These are phyloP conservation scores for Takashimella koratensis DNA, from an alignment of 1,284 basidiomycete genomes.

Conservation along the genomic window DNA sequence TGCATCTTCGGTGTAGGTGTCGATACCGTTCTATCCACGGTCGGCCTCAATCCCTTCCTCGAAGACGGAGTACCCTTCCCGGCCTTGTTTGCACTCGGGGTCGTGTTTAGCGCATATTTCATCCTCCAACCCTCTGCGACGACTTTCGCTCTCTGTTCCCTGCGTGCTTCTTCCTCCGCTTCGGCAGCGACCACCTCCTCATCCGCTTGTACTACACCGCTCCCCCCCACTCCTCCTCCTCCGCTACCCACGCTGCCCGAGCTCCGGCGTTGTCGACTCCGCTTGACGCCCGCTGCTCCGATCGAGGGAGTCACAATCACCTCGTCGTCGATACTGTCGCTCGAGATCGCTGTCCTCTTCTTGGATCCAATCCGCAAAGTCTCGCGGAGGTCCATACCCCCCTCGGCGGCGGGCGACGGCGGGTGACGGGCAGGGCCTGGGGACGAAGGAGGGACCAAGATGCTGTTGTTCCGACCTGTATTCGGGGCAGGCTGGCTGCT, in stretches of 20 bases:
- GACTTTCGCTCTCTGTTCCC: conserved; percentile 25
- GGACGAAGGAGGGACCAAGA: conserved; percentile 23
- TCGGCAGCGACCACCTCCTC: conserved; percentile 14
- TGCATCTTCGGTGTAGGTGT: background rate
- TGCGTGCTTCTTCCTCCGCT: conserved; percentile 20
- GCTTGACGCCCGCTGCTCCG: background rate
- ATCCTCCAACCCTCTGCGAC: conserved; percentile 41
- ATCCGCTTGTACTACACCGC: conserved; percentile 10
- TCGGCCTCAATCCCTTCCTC: background rate
- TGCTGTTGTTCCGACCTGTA: no score
- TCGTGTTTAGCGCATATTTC: conserved; percentile 37
- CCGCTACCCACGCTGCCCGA: background rate
- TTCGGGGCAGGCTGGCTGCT: background rate
- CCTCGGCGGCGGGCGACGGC: background rate
- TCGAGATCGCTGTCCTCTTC: conserved; percentile 8
- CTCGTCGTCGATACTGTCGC: conserved; percentile 33
- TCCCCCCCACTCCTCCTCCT: conserved; percentile 1
- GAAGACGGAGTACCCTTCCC: no score
- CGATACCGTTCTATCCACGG: background rate
- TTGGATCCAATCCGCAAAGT: background rate
- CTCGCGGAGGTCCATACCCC: background rate
- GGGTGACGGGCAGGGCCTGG: conserved; percentile 3
- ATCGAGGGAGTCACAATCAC: conserved; percentile 25
- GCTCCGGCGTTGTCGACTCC: background rate
- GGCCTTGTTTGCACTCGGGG: no score